Conservation (phyloP, 345 rosid species). For the Eucalyptus decipiens region DNA sequence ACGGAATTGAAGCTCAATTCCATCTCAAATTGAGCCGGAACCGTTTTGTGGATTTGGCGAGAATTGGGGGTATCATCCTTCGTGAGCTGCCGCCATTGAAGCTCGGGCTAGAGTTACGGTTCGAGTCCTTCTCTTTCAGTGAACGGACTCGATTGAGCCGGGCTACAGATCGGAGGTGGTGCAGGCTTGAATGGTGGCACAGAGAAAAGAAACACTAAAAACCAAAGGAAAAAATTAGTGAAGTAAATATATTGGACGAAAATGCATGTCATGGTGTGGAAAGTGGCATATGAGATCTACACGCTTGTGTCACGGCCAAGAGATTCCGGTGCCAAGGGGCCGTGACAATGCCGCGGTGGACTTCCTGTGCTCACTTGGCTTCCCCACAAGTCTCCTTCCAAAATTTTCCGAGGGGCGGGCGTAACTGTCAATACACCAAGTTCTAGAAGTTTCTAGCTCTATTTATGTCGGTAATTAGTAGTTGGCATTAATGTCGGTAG, state of each 20-base stretch:
- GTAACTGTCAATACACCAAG: no score
- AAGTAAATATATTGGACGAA: not conserved
- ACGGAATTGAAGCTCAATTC: slow-evolving; percentile 39
- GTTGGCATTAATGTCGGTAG: no score
- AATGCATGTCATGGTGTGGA: not conserved
- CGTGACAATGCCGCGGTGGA: no score
- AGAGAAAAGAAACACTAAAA: not conserved
- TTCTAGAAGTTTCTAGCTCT: no score
- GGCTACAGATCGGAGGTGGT: not conserved
- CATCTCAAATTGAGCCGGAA: slow-evolving; percentile 34
- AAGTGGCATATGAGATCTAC: not conserved
- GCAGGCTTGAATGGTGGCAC: not conserved
- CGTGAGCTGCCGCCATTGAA: not conserved
- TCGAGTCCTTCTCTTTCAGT: not conserved
- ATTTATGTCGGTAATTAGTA: no score
- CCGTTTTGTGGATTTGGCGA: slow-evolving; percentile 49
- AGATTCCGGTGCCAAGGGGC: no score
- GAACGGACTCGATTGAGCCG: not conserved
- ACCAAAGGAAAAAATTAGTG: no score
- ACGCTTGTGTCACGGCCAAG: no score
- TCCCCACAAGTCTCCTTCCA: no score
- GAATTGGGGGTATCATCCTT: slow-evolving; percentile 44
- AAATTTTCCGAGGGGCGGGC: no score
- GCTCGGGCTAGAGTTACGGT: not conserved
- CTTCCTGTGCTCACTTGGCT: no score